phyloP scores from a whole-genome alignment of 345 rosid species.

The Viola odorata region DNA sequence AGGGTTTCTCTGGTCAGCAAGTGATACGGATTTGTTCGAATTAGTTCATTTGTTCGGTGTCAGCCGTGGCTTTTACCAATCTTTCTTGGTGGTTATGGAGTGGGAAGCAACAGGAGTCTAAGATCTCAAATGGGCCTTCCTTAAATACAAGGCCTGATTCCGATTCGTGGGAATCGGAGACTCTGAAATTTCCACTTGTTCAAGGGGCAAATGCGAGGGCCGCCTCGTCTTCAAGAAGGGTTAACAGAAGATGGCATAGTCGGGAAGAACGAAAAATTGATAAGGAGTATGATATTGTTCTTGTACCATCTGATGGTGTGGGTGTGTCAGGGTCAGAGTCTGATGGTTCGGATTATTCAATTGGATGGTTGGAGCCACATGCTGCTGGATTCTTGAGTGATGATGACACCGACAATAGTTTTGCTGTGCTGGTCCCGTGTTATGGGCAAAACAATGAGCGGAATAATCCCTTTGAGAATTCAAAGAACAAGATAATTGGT shows the following conservation, averaged over 20 bases:
- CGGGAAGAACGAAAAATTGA: constrained; percentile 65
- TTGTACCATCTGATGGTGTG: constrained; percentile 72
- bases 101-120: constrained; percentile 50
- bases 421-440: constrained; percentile 70
- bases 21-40: too few relatives aligned
- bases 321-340: constrained; percentile 75
- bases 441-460: constrained; percentile 33
- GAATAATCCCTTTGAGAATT: constrained; percentile 27
- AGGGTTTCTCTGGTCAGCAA: too few relatives aligned
- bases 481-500: constrained; percentile 30
- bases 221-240: constrained; percentile 48
- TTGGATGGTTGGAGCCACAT: constrained; percentile 82
- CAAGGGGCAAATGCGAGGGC: constrained; percentile 19
- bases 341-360: constrained; percentile 64
- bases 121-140: constrained; percentile 36
- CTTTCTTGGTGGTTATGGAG: constrained; percentile 65
- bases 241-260: constrained; percentile 58
- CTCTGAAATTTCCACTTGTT: constrained; percentile 50
- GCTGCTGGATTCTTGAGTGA: constrained; percentile 58
- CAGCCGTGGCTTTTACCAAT: constrained; percentile 45
- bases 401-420: constrained; percentile 53
- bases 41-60: background rate
- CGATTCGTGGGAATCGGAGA: constrained; percentile 44
- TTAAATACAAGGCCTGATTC: constrained; percentile 33
- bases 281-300: constrained; percentile 61